Evolutionary conservation across 1,139 yeast species (phyloP), one percentile per base, ranked within the genome.

Genomic region (Suhomyces yuchorum): DNA sequence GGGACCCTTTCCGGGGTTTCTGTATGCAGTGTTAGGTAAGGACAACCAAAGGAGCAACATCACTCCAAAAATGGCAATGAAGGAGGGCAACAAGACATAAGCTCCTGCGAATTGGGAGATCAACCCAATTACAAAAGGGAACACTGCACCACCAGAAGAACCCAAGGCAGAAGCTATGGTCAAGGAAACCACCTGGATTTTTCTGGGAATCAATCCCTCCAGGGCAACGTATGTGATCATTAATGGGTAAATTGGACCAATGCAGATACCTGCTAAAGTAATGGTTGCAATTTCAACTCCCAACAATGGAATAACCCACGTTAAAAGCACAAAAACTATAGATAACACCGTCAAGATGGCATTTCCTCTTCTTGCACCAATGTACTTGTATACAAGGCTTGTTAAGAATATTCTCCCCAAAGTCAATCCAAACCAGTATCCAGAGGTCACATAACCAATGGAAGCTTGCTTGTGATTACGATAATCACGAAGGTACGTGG

Each of bases 371-470:
- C 84, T 69, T n/a, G 76, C 73, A 0, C 85, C 85, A 22, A 76
- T 45, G n/a, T 54, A 53, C 24, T 66, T 66, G 51, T 78, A 77
- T 11, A 75, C 55, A 1, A 68, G 65, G 19, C 73, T 60, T 2
- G 82, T 76, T 24, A 83, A 65, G 6, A 72, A 52, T 24, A 85
- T 65, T 44, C 91, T 63, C 1, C 90, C 90, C 3, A 82, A 34
- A 0, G 89, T 82, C 33, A 85, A 66, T 6, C 91, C 92, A 11
- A 77, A 82, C 91, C 90, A 85, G 56, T 79, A 84, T 0, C 90
- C 90, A 8, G 89, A 80, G 2, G 87, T 80, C 26, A 84, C 84
- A 57, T 83, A 84, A 17, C 90, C 89, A 47, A 77, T 75, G 3
- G 76, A 63, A 0, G 60, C 53, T 3, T 67, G 58, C 44, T 68